Percentiles rank a stretch among this genome's conserved stretches.
phyloP scores from a whole-genome alignment of 345 rosid species.

The Eutrema heterophyllum region DNA sequence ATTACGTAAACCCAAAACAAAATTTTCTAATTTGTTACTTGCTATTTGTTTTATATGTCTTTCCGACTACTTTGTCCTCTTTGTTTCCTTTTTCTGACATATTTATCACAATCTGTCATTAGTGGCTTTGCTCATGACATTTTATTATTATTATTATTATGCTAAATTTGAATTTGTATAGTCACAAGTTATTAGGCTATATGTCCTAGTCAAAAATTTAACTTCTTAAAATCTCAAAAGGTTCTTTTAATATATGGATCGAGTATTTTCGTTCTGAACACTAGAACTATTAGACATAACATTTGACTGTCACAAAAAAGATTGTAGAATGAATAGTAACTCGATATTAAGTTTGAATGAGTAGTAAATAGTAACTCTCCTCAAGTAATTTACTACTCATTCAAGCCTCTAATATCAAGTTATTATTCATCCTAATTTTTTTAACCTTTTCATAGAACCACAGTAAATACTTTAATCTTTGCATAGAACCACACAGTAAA shows the following conservation, averaged over 20 bases:
- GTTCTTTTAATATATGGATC: not conserved
- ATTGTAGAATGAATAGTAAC: no score
- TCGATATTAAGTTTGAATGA: not conserved
- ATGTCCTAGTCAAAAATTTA: not conserved
- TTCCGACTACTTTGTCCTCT: conserved; percentile 22
- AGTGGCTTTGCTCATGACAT: not conserved
- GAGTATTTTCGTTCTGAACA: not conserved
- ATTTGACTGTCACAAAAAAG: not conserved
- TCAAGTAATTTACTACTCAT: not conserved
- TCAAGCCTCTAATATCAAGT: no score
- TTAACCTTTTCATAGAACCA: no score
- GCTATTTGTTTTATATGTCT: conserved; percentile 12
- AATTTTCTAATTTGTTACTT: conserved; percentile 26
- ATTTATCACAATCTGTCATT: conserved; percentile 20
- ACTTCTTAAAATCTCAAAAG: not conserved
- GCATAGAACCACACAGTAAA: no score
- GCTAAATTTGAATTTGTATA: not conserved
- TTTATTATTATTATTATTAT: not conserved
- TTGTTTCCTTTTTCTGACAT: conserved; percentile 24
- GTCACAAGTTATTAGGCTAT: not conserved
- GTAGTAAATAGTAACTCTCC: not conserved
- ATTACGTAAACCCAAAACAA: conserved; percentile 30
- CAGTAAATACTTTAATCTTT: no score
- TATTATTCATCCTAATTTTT: no score
- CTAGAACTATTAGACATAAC: not conserved